These are phyloP conservation scores for Zizania palustris DNA, from an alignment of 202 grass and related monocot species.

Conservation along the genomic window DNA sequence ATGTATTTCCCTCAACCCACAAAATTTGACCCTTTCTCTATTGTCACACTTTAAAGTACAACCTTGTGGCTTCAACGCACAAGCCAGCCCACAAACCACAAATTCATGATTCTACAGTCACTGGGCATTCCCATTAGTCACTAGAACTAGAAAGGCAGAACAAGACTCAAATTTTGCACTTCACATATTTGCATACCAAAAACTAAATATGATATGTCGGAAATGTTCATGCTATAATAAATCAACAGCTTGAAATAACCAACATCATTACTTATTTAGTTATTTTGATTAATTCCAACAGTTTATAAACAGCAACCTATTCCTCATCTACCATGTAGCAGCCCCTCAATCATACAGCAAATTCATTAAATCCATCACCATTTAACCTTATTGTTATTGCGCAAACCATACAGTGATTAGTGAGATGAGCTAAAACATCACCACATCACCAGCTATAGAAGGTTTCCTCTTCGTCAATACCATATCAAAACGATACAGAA, in stretches of 20 bases:
- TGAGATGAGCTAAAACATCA: not conserved
- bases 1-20: not conserved
- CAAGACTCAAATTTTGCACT: not conserved
- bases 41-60: not conserved
- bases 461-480: constrained; percentile 2
- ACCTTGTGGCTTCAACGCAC: not conserved
- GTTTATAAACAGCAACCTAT: not conserved
- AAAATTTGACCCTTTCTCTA: not conserved
- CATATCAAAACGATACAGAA: constrained; percentile 9
- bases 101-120: not conserved
- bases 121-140: not conserved
- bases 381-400: not conserved
- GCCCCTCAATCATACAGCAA: not conserved
- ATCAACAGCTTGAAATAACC: too few relatives aligned
- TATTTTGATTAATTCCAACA: not conserved
- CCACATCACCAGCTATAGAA: not conserved
- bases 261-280: not conserved
- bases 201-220: not conserved
- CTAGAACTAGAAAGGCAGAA: not conserved
- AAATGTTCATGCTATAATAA: not conserved
- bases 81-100: not conserved
- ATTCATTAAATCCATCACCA: not conserved
- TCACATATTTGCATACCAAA: not conserved
- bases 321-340: not conserved
- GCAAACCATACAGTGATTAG: not conserved